Base-by-base conservation (phyloP, 2,329 filamentous ascomycete species). In the Amauroascus niger region DNA sequence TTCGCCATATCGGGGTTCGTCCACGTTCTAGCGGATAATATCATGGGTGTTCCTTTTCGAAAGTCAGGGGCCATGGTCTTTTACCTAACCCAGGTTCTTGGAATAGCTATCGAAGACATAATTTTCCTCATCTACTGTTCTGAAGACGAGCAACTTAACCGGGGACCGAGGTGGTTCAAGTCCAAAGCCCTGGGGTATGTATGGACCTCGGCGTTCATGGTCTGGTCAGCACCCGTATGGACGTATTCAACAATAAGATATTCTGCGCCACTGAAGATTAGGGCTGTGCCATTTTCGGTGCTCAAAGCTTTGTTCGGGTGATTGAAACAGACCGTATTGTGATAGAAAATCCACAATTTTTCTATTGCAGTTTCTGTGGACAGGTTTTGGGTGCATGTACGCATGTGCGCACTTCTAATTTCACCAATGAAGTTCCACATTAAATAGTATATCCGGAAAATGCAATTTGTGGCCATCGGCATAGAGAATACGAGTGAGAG, bases 71-170 rank as follows among this genome's bases (percentile, higher is more conserved):
- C 54, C 1, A 24, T 52, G n/a, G 44, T 14, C 13, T 58, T 56
- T 24, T 58, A 54, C 33, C 9, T 49, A 13, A 41, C 49, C 5
- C 56, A 56, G 14, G 46, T 41, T 8, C 9, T 56, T 1, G 56
- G 56, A 28, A 56, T 58, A 14, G 39, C 50, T 3, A 24, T 56
- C 1, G 56, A 58, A 46, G 56, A 58, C 32, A 33, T 52, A 18
- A 18, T 52, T 5, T 51, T 53, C 13, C 13, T 26, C 7, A 49
- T 39, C 3, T 30, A 52, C 43, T 52, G 44, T 43, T 44, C 28
- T 7, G 18, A 28, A 20, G 41, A 39, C 14, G 50, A 50, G 16
- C 39, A 32, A 2, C 26, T n/a, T 18, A 18, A 14, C 1, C 47
- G 22, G 8, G 28, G 40, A 11, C 33, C 35, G 32, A 39, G n/a